Base-by-base conservation (phyloP, 2,329 filamentous ascomycete genomes). In the Fusarium anthophilum region DNA sequence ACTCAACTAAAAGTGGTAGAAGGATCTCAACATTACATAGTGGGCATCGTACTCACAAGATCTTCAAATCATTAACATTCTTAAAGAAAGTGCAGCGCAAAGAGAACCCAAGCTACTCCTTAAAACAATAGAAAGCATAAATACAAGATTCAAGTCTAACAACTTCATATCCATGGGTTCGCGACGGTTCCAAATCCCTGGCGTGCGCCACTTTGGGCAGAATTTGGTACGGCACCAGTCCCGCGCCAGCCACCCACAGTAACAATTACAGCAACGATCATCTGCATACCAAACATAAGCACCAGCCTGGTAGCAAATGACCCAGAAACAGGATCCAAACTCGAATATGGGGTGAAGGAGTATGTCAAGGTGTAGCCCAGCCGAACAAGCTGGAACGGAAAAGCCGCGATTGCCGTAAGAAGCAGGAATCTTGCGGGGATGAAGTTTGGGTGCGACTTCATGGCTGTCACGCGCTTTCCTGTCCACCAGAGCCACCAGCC, bases 91-190 rank as follows among this genome's bases (percentile, higher is more conserved):
- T 17, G 3, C 14, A 17, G 5, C 13, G 4, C 26, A 10, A 6
- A 4, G 7, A 12, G 10, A 4, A 30, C 8, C 14, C 45, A 14
- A 17, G 14, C 9, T 22, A 12, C 14, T n/a, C 14, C 10, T 3
- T 9, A 12, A 9, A 8, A 13, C 0, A 17, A 30, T 9, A 0
- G 17, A 20, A 24, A 45, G 0, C 12, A 13, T 4, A 20, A 45
- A 5, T 12, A 6, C 3, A 50, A 4, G 5, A 12, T 6, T 1
- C 0, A 8, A 54, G 13, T 3, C 5, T 5, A 3, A 13, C 17
- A 8, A 28, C 20, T 20, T 32, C 5, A 56, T 30, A 45, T 28
- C 54, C 54, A 57, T 3, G 54, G 54, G 3, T 45, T 43, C 5
- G 38, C 38, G 13, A 57, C 54, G 11, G 20, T 57, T 20, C 28